Evolutionary conservation across 805 yeast genomes (phyloP).

Genomic region (Lipomyces yamanashiensis): DNA sequence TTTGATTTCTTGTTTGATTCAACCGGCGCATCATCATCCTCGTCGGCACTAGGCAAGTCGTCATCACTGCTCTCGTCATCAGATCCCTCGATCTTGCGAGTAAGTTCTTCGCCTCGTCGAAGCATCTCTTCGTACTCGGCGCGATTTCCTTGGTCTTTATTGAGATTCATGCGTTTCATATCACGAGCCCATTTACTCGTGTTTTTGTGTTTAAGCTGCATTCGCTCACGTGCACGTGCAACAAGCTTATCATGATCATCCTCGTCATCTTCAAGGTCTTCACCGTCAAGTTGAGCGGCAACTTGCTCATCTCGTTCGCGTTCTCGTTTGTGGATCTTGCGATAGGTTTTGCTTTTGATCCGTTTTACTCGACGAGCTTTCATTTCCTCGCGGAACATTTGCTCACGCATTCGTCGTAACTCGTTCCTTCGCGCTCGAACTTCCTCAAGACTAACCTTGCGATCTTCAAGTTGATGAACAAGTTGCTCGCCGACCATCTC

Average conservation of each 20-base stretch:
- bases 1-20: slow-evolving; percentile 47
- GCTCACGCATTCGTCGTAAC: slow-evolving; percentile 88
- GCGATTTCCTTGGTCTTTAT: slow-evolving; percentile 82
- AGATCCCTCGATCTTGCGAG: slow-evolving; percentile 68
- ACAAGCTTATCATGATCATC: slow-evolving; percentile 58
- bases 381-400: slow-evolving; percentile 93
- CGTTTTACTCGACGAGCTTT: slow-evolving; percentile 90
- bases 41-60: slow-evolving; percentile 50
- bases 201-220: slow-evolving; percentile 87
- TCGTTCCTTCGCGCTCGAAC: slow-evolving; percentile 76
- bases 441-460: slow-evolving; percentile 80
- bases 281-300: slow-evolving; percentile 50
- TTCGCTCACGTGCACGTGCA: slow-evolving; percentile 86
- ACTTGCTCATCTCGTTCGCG: slow-evolving; percentile 68
- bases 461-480: slow-evolving; percentile 71
- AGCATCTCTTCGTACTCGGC: slow-evolving; percentile 94
- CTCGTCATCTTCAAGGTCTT: slow-evolving; percentile 6
- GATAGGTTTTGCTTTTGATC: slow-evolving; percentile 89
- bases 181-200: slow-evolving; percentile 89
- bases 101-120: slow-evolving; percentile 78
- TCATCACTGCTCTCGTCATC: slow-evolving; percentile 57
- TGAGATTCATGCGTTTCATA: slow-evolving; percentile 86
- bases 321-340: slow-evolving; percentile 85
- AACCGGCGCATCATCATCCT: slow-evolving; percentile 49
- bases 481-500: slow-evolving; percentile 58